Percentiles rank a stretch among this genome's conserved stretches.
These are phyloP conservation scores for Apiospora hydei DNA, from an alignment of 2,329 filamentous ascomycete species.

Conservation along the genomic window DNA sequence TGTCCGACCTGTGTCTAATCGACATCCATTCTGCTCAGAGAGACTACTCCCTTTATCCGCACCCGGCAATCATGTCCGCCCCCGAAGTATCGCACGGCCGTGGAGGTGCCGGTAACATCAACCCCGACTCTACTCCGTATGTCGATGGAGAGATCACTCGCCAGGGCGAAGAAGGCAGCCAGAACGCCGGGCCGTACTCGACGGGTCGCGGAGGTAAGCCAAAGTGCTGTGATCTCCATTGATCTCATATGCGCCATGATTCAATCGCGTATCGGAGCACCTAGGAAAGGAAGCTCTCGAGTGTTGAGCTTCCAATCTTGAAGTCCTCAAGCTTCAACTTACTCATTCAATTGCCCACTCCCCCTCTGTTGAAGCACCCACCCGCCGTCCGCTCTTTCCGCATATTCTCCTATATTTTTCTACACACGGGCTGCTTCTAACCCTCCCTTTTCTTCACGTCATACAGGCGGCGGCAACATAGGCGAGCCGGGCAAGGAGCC, in stretches of 20 bases:
- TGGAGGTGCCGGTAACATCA: slow-evolving; percentile 69
- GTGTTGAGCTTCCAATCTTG: not conserved
- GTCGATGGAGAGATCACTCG: slow-evolving; percentile 69
- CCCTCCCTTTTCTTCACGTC: not conserved
- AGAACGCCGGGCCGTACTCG: slow-evolving; percentile 65
- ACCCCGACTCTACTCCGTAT: slow-evolving; percentile 63
- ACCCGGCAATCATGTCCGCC: not conserved
- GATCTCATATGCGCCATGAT: not conserved
- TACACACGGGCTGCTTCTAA: not conserved
- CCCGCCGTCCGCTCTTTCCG: not conserved
- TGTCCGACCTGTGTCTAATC: not conserved
- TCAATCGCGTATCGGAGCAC: not conserved
- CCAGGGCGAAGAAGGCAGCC: slow-evolving; percentile 59
- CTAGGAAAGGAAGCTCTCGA: not conserved
- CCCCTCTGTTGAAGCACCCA: not conserved
- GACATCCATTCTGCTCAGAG: not conserved
- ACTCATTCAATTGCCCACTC: not conserved
- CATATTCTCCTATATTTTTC: not conserved
- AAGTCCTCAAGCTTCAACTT: too few relatives aligned
- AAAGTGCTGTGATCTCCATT: too few relatives aligned
- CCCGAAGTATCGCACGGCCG: slow-evolving; percentile 49
- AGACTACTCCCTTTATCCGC: not conserved
- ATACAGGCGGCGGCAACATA: slow-evolving; percentile 65
- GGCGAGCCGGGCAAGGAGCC: slow-evolving; percentile 52
- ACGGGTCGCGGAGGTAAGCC: slow-evolving; percentile 64